phyloP scores from a whole-genome alignment of 2,329 filamentous ascomycete genomes.

The Neofusicoccum parvum region DNA sequence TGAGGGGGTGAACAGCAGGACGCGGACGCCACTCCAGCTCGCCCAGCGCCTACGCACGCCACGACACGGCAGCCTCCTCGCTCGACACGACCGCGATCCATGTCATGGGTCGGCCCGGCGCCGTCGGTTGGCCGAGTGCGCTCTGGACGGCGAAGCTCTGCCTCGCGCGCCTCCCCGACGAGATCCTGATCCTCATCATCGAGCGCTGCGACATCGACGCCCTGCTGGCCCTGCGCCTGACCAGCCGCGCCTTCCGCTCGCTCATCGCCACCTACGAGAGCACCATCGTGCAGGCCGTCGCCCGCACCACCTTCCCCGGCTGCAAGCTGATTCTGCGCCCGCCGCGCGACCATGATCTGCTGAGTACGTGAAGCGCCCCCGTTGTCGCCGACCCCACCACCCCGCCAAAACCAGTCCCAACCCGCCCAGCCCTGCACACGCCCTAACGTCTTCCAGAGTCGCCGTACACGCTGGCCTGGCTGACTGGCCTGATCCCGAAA shows the following conservation, averaged over 20 bases:
- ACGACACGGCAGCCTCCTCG: not conserved
- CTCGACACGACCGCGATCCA: not conserved
- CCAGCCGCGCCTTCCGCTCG: conserved; percentile 26
- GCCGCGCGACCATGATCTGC: conserved; percentile 11
- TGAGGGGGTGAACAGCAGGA: too few species aligned
- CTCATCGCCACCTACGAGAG: conserved; percentile 31
- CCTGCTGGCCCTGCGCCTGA: conserved; percentile 29
- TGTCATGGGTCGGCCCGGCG: conserved; percentile 19
- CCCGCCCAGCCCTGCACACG: not conserved
- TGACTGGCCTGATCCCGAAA: conserved; percentile 32
- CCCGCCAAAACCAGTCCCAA: not conserved
- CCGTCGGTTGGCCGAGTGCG: conserved; percentile 11
- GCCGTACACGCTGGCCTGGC: conserved; percentile 25
- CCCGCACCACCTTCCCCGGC: conserved; percentile 31
- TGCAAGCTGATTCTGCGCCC: conserved; percentile 21
- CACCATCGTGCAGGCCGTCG: conserved; percentile 33
- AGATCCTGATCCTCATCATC: conserved; percentile 33
- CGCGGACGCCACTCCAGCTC: not conserved
- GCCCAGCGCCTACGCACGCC: not conserved
- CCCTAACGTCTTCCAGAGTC: conserved; percentile 6
- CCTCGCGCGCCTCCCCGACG: conserved; percentile 13
- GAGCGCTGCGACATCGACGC: conserved; percentile 34
- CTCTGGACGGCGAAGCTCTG: conserved; percentile 12
- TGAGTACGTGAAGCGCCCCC: not conserved
- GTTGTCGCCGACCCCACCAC: not conserved